These are phyloP conservation scores for Paramecium caudatum DNA, from an alignment of 73 alveolate species.

Conservation along the genomic window DNA sequence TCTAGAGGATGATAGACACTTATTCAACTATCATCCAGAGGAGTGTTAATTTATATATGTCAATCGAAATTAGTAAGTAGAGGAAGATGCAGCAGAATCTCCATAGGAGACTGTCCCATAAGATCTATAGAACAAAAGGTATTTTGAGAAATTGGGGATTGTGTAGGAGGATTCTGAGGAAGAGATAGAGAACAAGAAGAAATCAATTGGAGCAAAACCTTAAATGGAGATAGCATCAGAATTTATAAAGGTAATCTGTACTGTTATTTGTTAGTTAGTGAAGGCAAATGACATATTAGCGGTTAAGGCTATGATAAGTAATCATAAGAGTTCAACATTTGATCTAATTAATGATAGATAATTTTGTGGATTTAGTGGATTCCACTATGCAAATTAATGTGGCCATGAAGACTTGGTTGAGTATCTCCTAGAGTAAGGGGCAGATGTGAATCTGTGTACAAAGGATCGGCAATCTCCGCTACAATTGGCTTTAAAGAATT, in stretches of 20 bases:
- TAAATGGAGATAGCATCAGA: slow-evolving; percentile 29
- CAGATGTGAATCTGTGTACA: background rate
- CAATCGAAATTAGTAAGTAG: background rate
- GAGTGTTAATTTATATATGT: slow-evolving; percentile 33
- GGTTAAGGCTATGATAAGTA: background rate
- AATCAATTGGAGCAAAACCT: background rate
- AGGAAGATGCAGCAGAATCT: slow-evolving; percentile 12
- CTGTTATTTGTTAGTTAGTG: background rate
- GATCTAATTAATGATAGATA: background rate
- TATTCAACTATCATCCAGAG: background rate
- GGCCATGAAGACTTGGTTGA: background rate
- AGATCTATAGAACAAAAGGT: slow-evolving; percentile 25
- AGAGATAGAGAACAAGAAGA: background rate
- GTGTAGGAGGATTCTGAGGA: slow-evolving; percentile 33
- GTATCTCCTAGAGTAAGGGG: background rate
- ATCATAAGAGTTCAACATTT: slow-evolving; percentile 8
- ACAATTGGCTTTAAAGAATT: background rate
- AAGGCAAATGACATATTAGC: background rate
- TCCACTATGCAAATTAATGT: background rate
- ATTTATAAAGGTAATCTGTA: background rate
- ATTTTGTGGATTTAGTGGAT: background rate
- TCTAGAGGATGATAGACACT: slow-evolving; percentile 7
- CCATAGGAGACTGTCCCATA: background rate
- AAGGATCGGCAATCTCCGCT: slow-evolving; percentile 24
- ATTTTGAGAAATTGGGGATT: slow-evolving; percentile 10